Base-by-base conservation (phyloP, 2,329 filamentous ascomycete genomes). In the Colletotrichum eremochloae region DNA sequence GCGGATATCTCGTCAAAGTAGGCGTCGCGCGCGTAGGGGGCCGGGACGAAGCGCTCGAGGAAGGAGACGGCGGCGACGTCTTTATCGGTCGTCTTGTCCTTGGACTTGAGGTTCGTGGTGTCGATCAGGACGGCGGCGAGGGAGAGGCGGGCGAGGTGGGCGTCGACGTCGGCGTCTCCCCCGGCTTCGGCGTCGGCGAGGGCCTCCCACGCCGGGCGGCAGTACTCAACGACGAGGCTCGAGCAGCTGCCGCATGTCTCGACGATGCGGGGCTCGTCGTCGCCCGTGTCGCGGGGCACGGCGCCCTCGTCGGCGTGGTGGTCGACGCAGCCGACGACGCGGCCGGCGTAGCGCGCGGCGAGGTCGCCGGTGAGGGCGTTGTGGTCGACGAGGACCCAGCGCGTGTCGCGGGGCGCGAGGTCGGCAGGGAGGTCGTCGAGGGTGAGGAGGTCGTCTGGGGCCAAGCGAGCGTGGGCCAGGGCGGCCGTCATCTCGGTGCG, bases 301-400 rank as follows among this genome's bases (percentile, higher is more conserved):
- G 79, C 82, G 7, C 84, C 80, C 77, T 96, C 94, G 74, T 96
- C 93, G 0, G 88, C 90, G 79, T 96, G 94, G 81, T 96, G 94
- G 80, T 96, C 94, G 66, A 96, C 88, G 74, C 91, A 91, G 5
- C 91, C 92, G 5, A 86, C 81, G 0, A 95, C 87, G 11, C 84
- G 82, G 5, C 78, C 73, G 0, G 82, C 81, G 77, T 90, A 93
- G 20, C 84, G 80, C 48, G 79, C 81, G 20, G 85, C 88, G 20
- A 96, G 83, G 18, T 81, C 77, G 0, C 93, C 92, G 7, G 92
- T 91, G 60, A 94, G 84, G 0, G 85, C 86, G 78, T 96, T 96
- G 84, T 96, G 94, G 81, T 96, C 94, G 5, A 96, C 93, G 1
- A 96, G 84, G 24, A 94, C 82, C 92, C 92, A 95, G 62, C 84